Evolutionary conservation across 2,329 filamentous ascomycete genomes (phyloP).

Genomic region (Daldinia eschscholtzii): DNA sequence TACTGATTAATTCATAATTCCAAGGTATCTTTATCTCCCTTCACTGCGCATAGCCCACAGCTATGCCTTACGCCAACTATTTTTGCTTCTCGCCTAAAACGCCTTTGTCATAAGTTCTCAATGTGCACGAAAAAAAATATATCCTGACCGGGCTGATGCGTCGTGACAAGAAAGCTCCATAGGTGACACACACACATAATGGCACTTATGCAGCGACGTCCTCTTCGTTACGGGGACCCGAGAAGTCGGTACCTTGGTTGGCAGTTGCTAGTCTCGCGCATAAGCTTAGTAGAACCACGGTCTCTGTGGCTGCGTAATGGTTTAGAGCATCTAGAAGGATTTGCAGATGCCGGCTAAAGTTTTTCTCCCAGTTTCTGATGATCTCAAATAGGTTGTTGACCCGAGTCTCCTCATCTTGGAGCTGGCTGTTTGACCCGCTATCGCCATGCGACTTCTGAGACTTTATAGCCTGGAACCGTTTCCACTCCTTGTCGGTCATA

Average conservation of each 20-base stretch:
- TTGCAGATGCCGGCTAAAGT: constrained; percentile 92
- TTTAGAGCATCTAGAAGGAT: constrained; percentile 95
- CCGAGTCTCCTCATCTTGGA: constrained; percentile 60
- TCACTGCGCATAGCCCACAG: constrained; percentile 26
- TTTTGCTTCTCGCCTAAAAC: constrained; percentile 37
- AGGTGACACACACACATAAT: neutral
- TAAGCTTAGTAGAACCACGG: constrained; percentile 89
- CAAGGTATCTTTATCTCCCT: constrained; percentile 38
- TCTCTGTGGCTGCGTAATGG: constrained; percentile 97
- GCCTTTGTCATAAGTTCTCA: constrained; percentile 29
- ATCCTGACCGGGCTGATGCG: constrained; percentile 12
- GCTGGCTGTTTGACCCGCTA: constrained; percentile 55
- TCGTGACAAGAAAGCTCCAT: constrained; percentile 10
- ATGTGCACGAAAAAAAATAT: constrained; percentile 16
- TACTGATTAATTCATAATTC: constrained; percentile 31
- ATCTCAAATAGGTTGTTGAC: constrained; percentile 87
- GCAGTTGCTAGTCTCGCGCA: constrained; percentile 86
- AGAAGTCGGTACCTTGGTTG: constrained; percentile 79
- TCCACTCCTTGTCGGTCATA: constrained; percentile 73
- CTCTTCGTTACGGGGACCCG: constrained; percentile 70
- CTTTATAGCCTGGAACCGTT: constrained; percentile 65
- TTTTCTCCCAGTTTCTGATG: constrained; percentile 90
- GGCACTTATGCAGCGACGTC: constrained; percentile 54
- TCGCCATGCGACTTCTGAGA: constrained; percentile 55
- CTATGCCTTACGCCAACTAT: constrained; percentile 26